Base-by-base conservation (phyloP, 306 rosid species). In the Hylodesmum podocarpum region DNA sequence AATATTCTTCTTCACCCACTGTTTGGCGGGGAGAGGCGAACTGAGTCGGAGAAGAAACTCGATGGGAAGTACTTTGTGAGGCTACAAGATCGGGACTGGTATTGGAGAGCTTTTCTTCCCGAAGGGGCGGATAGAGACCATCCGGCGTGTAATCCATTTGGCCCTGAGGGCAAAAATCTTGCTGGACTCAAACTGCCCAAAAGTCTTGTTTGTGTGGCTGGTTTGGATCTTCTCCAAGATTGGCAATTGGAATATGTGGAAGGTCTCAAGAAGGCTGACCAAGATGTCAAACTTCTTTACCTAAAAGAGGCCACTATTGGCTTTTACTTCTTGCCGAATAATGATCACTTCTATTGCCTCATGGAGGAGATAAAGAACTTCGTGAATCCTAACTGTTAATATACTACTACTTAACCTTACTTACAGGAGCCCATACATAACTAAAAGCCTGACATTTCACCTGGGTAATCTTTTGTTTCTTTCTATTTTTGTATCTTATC, bases 281-380 rank as follows among this genome's bases (percentile, higher is more conserved):
- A 86, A 15, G 82, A 88, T 0, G 95, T 89, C 22, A 91, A 89
- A 55, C 95, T 89, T 66, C 91, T 89, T 27, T 84, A 66, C 76
- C 84, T 93, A 2, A 54, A 88, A 80, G 88, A 91, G 77, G 98
- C 98, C 10, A 93, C 98, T 5, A 91, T 93, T 10, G 97, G 98
- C 40, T 93, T 93, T 91, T 93, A 93, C 88, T 93, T 93, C 96
- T 82, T 93, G 81, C 98, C 98, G 2, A 93, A 93, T 33, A 93
- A 93, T 71, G 83, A 87, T 50, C 91, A 93, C 43, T 93, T 93
- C 88, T 86, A 88, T 57, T 68, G 71, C 65, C 88, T 93, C 51
- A 89, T 91, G 93, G 89, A 93, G 80, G 91, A 91, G 95, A 82
- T 91, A 5, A 84, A 82, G 55, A 73, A 57, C 66, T 91, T 93